Percentiles rank a stretch among this genome's conserved stretches.
Conservation (phyloP, 2,329 filamentous ascomycete species). For the Aspergillus ruber region DNA sequence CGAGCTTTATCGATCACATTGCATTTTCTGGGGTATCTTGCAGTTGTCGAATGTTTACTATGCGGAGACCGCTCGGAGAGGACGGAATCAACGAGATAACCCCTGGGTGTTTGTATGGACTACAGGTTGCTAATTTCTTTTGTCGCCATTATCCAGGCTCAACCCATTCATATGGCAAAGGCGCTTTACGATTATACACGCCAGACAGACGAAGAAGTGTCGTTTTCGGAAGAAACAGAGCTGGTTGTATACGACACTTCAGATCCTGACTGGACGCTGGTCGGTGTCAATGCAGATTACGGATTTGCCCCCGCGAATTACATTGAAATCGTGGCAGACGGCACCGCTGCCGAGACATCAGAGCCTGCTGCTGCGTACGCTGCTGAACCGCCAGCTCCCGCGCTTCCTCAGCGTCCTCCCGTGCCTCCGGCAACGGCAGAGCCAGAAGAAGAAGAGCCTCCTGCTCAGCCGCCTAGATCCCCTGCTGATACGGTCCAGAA, state of each 20-base stretch:
- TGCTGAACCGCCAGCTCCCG: constrained; percentile 15
- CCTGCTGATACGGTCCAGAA: constrained; percentile 43
- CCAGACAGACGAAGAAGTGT: constrained; percentile 96
- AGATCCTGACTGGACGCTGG: constrained; percentile 94
- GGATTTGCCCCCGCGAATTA: constrained; percentile 96
- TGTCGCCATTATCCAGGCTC: constrained; percentile 44
- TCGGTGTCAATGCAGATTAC: constrained; percentile 75
- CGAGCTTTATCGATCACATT: neutral
- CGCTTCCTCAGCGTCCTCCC: constrained; percentile 18
- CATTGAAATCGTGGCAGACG: constrained; percentile 62
- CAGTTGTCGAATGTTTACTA: neutral
- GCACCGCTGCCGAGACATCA: constrained; percentile 38
- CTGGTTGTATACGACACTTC: constrained; percentile 82
- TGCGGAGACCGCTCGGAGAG: neutral
- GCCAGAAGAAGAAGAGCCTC: constrained; percentile 20
- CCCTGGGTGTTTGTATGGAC: neutral
- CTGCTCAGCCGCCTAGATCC: constrained; percentile 20
- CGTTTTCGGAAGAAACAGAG: constrained; percentile 80
- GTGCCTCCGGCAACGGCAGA: constrained; percentile 1
- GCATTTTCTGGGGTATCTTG: neutral
- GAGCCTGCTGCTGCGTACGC: neutral
- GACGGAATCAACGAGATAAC: neutral
- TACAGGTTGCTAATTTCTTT: neutral
- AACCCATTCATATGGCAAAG: constrained; percentile 64
- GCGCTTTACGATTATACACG: constrained; percentile 97